phyloP scores from a whole-genome alignment of 2,329 filamentous ascomycete species.

The Aspergillus amoenus region DNA sequence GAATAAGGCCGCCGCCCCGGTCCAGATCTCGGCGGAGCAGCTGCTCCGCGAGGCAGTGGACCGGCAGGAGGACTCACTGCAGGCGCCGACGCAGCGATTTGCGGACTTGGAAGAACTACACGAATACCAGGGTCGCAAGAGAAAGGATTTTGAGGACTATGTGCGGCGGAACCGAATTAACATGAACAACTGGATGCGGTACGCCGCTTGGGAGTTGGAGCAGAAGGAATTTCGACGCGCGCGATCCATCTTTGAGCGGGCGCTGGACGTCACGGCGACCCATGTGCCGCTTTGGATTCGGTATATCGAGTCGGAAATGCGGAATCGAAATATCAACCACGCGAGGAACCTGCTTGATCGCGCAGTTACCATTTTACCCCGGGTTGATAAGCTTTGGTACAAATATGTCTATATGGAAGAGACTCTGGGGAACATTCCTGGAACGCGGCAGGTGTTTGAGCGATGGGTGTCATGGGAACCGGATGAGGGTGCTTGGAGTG shows the following conservation, averaged over 20 bases:
- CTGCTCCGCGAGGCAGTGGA: conserved; percentile 96
- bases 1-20: conserved; percentile 91
- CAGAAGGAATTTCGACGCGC: conserved; percentile 96
- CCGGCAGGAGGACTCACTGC: conserved; percentile 82
- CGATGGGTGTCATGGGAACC: conserved; percentile 99
- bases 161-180: conserved; percentile 90
- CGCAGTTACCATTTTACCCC: conserved; percentile 85
- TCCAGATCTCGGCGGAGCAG: conserved; percentile 95
- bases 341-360: conserved; percentile 91
- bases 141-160: conserved; percentile 98
- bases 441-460: conserved; percentile 91
- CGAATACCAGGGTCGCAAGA: conserved; percentile 93
- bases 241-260: conserved; percentile 89
- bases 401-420: conserved; percentile 99
- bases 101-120: conserved; percentile 96
- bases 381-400: conserved; percentile 97
- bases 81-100: conserved; percentile 91
- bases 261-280: conserved; percentile 86
- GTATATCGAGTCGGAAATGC: conserved; percentile 97
- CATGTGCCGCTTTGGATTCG: conserved; percentile 85
- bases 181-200: conserved; percentile 99
- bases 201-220: conserved; percentile 95
- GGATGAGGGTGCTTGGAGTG: conserved; percentile 90
- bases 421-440: conserved; percentile 90
- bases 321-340: conserved; percentile 92